Conservation (phyloP, 257 asterid species). For the Nicotiana benthamiana region DNA sequence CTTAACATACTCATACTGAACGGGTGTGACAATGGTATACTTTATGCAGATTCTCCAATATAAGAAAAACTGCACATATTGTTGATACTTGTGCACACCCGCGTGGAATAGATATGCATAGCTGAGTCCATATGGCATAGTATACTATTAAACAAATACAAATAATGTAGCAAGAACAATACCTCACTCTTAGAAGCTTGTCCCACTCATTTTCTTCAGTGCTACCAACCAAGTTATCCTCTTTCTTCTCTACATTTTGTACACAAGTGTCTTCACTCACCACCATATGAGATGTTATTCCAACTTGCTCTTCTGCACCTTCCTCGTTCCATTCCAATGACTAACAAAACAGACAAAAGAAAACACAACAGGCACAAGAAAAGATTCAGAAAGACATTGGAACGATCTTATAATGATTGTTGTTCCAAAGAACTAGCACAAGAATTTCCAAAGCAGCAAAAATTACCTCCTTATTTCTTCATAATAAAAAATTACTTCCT, state of each 20-base stretch:
- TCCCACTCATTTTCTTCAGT: slow-evolving; percentile 94
- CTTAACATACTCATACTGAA: neutral
- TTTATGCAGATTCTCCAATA: neutral
- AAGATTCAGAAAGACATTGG: neutral
- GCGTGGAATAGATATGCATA: neutral
- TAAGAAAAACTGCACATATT: neutral
- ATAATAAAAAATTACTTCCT: neutral
- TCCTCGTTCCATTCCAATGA: slow-evolving; percentile 90
- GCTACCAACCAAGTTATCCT: slow-evolving; percentile 30
- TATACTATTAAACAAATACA: neutral
- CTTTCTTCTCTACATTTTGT: slow-evolving; percentile 52
- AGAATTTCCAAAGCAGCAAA: neutral
- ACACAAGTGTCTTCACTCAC: slow-evolving; percentile 38
- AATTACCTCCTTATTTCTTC: neutral
- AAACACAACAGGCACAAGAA: slow-evolving; percentile 1
- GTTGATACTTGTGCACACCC: neutral
- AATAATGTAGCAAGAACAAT: neutral
- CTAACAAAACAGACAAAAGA: slow-evolving; percentile 24
- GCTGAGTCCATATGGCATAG: neutral
- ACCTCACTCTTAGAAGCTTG: slow-evolving; percentile 92
- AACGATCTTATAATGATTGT: neutral
- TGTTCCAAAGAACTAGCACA: neutral
- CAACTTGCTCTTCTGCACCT: slow-evolving; percentile 64
- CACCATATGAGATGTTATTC: slow-evolving; percentile 29
- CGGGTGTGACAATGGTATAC: neutral